A percentile compares a stretch with the other conserved stretches of the same genome.
Conservation (phyloP, 495 filamentous ascomycete species). For the Aspergillus leporis region DNA sequence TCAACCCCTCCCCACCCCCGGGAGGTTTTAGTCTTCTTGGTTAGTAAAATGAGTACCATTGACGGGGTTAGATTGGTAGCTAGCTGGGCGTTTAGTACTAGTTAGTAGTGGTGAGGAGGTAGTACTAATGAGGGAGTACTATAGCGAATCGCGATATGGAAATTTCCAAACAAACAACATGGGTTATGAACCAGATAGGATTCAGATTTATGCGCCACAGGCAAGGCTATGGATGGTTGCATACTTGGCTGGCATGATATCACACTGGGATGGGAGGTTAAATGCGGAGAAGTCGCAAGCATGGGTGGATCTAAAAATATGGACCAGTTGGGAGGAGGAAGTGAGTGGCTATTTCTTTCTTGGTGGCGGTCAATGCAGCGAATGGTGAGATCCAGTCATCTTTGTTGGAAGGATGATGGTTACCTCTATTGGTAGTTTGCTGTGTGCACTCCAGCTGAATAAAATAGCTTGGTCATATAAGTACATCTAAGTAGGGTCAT, state of each 20-base stretch:
- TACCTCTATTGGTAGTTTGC: neutral
- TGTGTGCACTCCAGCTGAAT: neutral
- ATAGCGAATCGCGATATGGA: neutral
- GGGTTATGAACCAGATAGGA: constrained; percentile 13
- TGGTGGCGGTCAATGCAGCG: neutral
- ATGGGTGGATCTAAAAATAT: constrained; percentile 6
- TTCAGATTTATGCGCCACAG: neutral
- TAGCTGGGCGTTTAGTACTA: too few species aligned
- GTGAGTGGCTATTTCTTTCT: neutral
- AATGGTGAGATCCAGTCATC: neutral
- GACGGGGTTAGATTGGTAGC: too few species aligned
- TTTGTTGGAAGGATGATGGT: neutral
- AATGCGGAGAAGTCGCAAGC: neutral
- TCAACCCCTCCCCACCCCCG: too few species aligned
- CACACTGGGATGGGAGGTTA: neutral
- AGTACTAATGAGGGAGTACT: neutral
- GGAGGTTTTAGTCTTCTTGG: too few species aligned
- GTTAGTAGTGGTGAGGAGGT: too few species aligned
- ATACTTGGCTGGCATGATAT: constrained; percentile 7
- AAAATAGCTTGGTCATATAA: too few species aligned
- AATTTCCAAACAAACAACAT: neutral
- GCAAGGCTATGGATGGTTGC: neutral
- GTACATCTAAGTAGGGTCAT: too few species aligned
- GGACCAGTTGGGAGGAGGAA: neutral
- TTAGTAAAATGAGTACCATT: too few species aligned